A percentile compares a stretch with the other conserved stretches of the same genome.
These are phyloP conservation scores for Cryptococcus wingfieldii DNA, from an alignment of 1,284 basidiomycete species.

Conservation along the genomic window DNA sequence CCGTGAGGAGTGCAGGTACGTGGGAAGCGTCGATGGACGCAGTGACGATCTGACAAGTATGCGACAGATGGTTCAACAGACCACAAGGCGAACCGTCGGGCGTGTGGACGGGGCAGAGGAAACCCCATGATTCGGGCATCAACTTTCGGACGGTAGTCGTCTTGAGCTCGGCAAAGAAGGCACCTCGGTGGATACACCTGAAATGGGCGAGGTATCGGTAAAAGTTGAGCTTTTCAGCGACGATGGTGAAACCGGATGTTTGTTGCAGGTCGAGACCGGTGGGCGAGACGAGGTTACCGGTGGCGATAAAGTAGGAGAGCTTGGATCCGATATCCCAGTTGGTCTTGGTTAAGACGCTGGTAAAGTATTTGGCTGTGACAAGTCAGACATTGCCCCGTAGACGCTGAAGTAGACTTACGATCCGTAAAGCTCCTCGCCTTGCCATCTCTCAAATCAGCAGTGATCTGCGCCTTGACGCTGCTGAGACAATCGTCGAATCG, in stretches of 20 bases:
- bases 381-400: neutral
- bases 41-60: slow-evolving; percentile 89
- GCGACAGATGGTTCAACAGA: slow-evolving; percentile 92
- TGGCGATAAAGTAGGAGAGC: slow-evolving; percentile 92
- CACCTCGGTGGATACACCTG: slow-evolving; percentile 96
- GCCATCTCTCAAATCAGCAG: slow-evolving; percentile 67
- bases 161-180: slow-evolving; percentile 98
- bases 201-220: slow-evolving; percentile 98
- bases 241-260: slow-evolving; percentile 94
- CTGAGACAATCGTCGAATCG: slow-evolving; percentile 85
- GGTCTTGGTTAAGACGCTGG: slow-evolving; percentile 68
- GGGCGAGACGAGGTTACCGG: slow-evolving; percentile 91
- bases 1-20: slow-evolving; percentile 74
- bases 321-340: slow-evolving; percentile 90
- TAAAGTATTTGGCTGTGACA: slow-evolving; percentile 69
- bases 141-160: slow-evolving; percentile 97
- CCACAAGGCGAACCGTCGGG: slow-evolving; percentile 98
- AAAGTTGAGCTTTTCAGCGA: slow-evolving; percentile 99
- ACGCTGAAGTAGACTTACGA: slow-evolving; percentile 53
- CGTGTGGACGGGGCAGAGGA: slow-evolving; percentile 97
- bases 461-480: slow-evolving; percentile 68
- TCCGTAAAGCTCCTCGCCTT: slow-evolving; percentile 79
- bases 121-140: slow-evolving; percentile 98
- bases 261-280: slow-evolving; percentile 96
- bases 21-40: slow-evolving; percentile 68